phyloP scores from a whole-genome alignment of 73 alveolate species.

The Halteria grandinella region DNA sequence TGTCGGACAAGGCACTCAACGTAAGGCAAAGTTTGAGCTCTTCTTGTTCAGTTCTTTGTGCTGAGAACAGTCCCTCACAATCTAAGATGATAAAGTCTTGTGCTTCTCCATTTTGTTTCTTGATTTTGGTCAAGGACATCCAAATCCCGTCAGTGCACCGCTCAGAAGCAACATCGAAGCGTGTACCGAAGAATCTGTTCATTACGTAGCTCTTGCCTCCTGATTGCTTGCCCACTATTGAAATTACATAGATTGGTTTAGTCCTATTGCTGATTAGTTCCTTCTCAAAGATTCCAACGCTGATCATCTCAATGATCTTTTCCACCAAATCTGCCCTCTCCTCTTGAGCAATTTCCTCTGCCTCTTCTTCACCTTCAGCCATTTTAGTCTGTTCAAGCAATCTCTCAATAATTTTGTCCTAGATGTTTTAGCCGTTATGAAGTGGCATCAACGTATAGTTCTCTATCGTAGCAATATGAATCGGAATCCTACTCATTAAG shows the following conservation, averaged over 20 bases:
- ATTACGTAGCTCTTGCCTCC: slow-evolving; percentile 78
- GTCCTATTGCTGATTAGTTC: neutral
- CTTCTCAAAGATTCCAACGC: slow-evolving; percentile 35
- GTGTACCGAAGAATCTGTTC: slow-evolving; percentile 78
- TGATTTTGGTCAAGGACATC: slow-evolving; percentile 62
- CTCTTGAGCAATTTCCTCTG: neutral
- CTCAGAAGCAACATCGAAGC: slow-evolving; percentile 76
- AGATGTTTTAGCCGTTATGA: slow-evolving; percentile 28
- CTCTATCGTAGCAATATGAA: slow-evolving; percentile 37
- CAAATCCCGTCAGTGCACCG: slow-evolving; percentile 90
- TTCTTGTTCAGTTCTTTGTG: slow-evolving; percentile 73
- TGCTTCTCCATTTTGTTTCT: too few relatives aligned
- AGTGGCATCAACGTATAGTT: slow-evolving; percentile 22
- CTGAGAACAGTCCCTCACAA: slow-evolving; percentile 80
- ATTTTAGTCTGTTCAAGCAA: too few relatives aligned
- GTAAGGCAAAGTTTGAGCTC: slow-evolving; percentile 67
- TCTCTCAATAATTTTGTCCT: slow-evolving; percentile 21
- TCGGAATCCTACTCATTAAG: slow-evolving; percentile 19
- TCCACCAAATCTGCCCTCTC: slow-evolving; percentile 5
- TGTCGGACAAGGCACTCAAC: slow-evolving; percentile 64
- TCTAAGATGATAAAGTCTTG: slow-evolving; percentile 61
- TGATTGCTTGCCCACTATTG: slow-evolving; percentile 68
- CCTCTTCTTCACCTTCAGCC: too few relatives aligned
- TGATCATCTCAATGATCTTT: slow-evolving; percentile 10
- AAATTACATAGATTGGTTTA: slow-evolving; percentile 14